A percentile compares a stretch with the other conserved stretches of the same genome.
Evolutionary conservation across 345 rosid species (phyloP).

Genomic region (Brassica carinata): DNA sequence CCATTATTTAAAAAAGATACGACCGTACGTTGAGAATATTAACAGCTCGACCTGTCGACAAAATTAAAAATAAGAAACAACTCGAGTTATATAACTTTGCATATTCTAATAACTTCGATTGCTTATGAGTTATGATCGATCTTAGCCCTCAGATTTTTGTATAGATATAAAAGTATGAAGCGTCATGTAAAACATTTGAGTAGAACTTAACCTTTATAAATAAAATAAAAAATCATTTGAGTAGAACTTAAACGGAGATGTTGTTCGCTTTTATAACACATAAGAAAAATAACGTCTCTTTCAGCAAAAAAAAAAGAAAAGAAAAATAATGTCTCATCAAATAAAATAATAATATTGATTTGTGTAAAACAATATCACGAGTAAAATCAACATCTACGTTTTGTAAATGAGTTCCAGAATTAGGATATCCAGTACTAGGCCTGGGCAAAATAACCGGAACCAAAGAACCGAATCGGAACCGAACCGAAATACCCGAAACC

Average conservation of each 20-base stretch:
- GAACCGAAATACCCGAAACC: too few species aligned
- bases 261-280: neutral
- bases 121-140: neutral
- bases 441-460: too few species aligned
- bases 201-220: neutral
- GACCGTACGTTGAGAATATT: constrained; percentile 1
- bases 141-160: neutral
- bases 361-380: too few species aligned
- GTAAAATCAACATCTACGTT: too few species aligned
- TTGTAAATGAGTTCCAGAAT: too few species aligned
- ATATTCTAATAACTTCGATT: constrained; percentile 1
- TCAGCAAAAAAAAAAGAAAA: too few species aligned
- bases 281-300: too few species aligned
- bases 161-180: neutral
- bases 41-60: constrained; percentile 13
- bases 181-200: neutral
- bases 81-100: constrained; percentile 5
- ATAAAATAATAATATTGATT: too few species aligned
- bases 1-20: constrained; percentile 8
- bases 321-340: too few species aligned
- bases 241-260: neutral
- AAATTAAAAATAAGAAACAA: constrained; percentile 6
- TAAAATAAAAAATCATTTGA: neutral
- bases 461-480: too few species aligned
- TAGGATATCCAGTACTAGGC: too few species aligned